Evolutionary conservation across 345 rosid species (phyloP), one percentile per base, ranked within the genome.

Genomic region (Ceriops zippeliana): DNA sequence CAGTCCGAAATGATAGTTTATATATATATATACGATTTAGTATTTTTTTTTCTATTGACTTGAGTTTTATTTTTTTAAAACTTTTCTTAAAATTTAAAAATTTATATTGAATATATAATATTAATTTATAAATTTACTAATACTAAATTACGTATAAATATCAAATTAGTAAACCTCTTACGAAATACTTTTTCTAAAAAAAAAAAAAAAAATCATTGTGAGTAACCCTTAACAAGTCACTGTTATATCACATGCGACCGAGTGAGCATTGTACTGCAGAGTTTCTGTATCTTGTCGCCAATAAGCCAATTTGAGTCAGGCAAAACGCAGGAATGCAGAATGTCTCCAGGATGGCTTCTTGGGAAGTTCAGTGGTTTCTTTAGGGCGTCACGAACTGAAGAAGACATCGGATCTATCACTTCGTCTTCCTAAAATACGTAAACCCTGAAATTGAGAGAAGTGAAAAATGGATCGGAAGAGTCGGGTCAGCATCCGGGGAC

Each of bases 311-410:
- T 97, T 1, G 98, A 88, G 84, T 93, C 98, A 9, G 95, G 78
- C 91, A 93, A 2, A 9, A 91, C 95, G 83, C 98, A 89, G 37
- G 31, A 64, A 72, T 88, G 95, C 0, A 93, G 79, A 51, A 89
- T 87, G 52, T 91, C 97, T 0, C 97, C 98, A 37, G 91, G 84
- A 61, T 93, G 91, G 74, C 86, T 93, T 21, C 98, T 70, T 0
- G 96, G 97, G 80, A 87, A 93, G 83, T 93, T 93, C 31, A 93
- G 62, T 0, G 98, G 98, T 62, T 89, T 91, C 77, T 93, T 97
- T 0, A 91, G 80, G 2, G 98, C 98, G 62, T 86, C 83, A 1
- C 97, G 81, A 66, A 93, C 87, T 7, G 98, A 88, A 8, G 96
- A 83, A 4, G 98, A 93, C 21, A 93, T 93, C 27, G 91, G 82